Evolutionary conservation across 306 rosid species (phyloP).

Genomic region (Parietaria judaica): DNA sequence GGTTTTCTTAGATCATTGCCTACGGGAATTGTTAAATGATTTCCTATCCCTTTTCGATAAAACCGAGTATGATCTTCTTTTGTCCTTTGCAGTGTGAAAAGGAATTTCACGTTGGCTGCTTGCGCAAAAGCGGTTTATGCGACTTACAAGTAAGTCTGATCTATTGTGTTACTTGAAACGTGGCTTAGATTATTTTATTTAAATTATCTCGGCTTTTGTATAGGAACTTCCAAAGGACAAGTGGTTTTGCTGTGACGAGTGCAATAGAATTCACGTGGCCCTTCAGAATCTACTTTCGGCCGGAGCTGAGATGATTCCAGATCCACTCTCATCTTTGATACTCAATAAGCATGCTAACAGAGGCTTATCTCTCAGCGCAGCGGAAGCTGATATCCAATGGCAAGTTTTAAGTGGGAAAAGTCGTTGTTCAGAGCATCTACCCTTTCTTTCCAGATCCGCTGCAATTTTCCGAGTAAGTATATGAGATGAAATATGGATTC

Average conservation of each 20-base stretch:
- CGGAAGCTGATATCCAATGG: conserved; percentile 63
- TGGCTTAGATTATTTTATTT: background rate
- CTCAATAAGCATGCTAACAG: conserved; percentile 60
- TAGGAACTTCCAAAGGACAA: conserved; percentile 97
- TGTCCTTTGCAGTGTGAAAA: conserved; percentile 75
- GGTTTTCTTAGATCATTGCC: conserved; percentile 5
- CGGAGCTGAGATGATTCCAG: conserved; percentile 62
- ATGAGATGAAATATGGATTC: background rate
- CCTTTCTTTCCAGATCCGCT: conserved; percentile 85
- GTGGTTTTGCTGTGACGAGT: conserved; percentile 95
- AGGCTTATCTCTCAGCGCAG: conserved; percentile 53
- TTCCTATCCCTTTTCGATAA: no score
- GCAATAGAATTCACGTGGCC: conserved; percentile 63
- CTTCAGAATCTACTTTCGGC: conserved; percentile 54
- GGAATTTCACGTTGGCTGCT: conserved; percentile 97
- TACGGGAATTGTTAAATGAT: no score
- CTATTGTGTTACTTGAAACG: background rate
- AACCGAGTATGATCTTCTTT: conserved; percentile 8
- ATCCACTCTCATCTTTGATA: conserved; percentile 43
- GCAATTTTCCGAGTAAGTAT: conserved; percentile 87
- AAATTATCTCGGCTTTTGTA: conserved; percentile 8
- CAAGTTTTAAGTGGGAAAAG: conserved; percentile 89
- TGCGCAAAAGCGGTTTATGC: conserved; percentile 69
- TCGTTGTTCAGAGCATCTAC: conserved; percentile 84
- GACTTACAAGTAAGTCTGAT: conserved; percentile 63